phyloP scores from a whole-genome alignment of 805 yeast species.

The Grigorovia yakushimaensis region DNA sequence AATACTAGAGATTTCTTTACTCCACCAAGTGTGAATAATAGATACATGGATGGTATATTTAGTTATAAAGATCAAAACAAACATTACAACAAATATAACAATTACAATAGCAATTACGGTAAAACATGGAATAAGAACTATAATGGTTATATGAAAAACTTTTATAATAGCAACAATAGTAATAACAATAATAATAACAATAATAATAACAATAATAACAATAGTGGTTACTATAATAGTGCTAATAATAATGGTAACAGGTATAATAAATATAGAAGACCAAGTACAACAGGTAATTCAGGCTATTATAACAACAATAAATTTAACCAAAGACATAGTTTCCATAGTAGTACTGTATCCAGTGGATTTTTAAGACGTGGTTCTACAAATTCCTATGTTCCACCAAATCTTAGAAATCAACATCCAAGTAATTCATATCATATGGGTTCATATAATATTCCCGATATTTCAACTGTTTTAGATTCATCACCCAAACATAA shows the following conservation, averaged over 20 bases:
- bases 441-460: conserved; percentile 11
- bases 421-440: conserved; percentile 7
- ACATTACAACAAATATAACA: conserved; percentile 20
- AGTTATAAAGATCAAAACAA: conserved; percentile 20
- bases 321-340: conserved; percentile 3
- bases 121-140: conserved; percentile 7
- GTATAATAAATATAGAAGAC: conserved; percentile 14
- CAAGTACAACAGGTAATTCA: conserved; percentile 18
- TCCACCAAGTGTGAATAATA: conserved; percentile 63
- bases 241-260: conserved; percentile 3
- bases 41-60: conserved; percentile 57
- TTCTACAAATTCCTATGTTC: conserved; percentile 50
- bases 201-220: conserved; percentile 1
- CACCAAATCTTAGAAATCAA: conserved; percentile 50
- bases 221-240: conserved; percentile 8
- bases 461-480: conserved; percentile 20
- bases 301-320: background rate
- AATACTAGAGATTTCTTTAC: conserved; percentile 69
- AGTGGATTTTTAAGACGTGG: conserved; percentile 7
- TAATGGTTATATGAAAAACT: conserved; percentile 1
- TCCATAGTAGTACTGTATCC: conserved; percentile 1
- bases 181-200: background rate
- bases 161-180: background rate
- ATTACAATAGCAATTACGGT: background rate
- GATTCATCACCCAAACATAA: conserved; percentile 6